Evolutionary conservation across 139 green algal genomes (phyloP).

Genomic region (Picochlorum costavermella): DNA sequence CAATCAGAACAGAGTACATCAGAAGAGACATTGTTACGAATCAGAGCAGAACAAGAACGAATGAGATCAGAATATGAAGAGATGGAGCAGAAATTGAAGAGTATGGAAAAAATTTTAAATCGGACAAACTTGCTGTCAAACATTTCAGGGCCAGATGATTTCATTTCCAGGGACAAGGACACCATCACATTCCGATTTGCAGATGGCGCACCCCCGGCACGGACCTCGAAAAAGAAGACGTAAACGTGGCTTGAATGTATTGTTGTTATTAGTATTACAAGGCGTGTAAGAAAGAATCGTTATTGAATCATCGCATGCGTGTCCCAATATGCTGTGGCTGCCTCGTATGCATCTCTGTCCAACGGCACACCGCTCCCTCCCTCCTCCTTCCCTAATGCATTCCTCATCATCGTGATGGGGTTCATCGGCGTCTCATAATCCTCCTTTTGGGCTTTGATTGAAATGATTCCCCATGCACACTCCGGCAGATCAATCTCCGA

Average conservation of each 20-base stretch:
- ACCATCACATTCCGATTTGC: constrained; percentile 16
- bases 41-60: constrained; percentile 32
- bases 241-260: not conserved
- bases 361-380: constrained; percentile 83
- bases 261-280: not conserved
- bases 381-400: constrained; percentile 79
- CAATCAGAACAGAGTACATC: not conserved
- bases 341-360: constrained; percentile 63
- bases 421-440: constrained; percentile 82
- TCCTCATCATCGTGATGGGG: constrained; percentile 95
- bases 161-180: not conserved
- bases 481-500: constrained; percentile 31
- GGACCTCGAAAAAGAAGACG: not conserved
- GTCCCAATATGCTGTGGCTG: constrained; percentile 73
- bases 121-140: constrained; percentile 9
- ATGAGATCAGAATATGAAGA: constrained; percentile 42
- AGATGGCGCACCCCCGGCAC: not conserved
- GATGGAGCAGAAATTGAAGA: constrained; percentile 42
- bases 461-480: constrained; percentile 90
- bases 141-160: not conserved
- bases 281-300: not conserved
- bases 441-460: constrained; percentile 74
- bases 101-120: constrained; percentile 35
- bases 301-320: constrained; percentile 57
- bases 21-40: constrained; percentile 11